These are phyloP conservation scores for Trametes cingulata DNA, from an alignment of 768 basidiomycete genomes.

Conservation along the genomic window DNA sequence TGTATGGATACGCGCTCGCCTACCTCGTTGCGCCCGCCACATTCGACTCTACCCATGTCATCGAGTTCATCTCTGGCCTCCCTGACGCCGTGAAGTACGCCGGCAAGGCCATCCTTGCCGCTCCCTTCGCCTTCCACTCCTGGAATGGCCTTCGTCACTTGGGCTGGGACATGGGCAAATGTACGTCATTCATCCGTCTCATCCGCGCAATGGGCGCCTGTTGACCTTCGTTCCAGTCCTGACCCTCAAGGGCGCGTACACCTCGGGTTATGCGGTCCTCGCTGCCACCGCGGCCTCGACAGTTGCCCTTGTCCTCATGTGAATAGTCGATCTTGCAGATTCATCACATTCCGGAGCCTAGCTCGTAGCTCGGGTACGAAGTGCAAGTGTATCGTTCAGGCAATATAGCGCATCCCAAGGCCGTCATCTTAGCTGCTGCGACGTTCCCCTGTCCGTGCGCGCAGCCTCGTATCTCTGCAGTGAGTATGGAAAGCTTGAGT, in stretches of 20 bases:
- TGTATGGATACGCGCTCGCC: conserved; percentile 85
- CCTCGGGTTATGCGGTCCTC: conserved; percentile 80
- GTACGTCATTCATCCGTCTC: conserved; percentile 51
- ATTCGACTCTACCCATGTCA: conserved; percentile 76
- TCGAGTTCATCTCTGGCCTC: conserved; percentile 68
- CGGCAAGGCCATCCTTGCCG: conserved; percentile 77
- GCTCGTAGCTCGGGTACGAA: background rate
- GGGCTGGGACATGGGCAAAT: conserved; percentile 84
- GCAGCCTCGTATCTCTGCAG: too few species aligned
- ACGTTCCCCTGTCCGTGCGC: too few species aligned
- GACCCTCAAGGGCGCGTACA: conserved; percentile 77
- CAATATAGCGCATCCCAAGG: too few species aligned
- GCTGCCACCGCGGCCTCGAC: conserved; percentile 78
- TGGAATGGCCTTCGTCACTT: conserved; percentile 91
- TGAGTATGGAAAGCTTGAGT: too few species aligned
- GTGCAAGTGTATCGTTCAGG: background rate
- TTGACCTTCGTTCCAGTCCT: conserved; percentile 52
- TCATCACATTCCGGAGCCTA: background rate
- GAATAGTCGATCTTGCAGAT: conserved; percentile 5
- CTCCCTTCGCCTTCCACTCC: conserved; percentile 89
- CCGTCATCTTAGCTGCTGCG: too few species aligned
- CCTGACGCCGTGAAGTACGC: conserved; percentile 77
- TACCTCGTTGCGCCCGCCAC: conserved; percentile 83
- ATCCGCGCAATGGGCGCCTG: background rate
- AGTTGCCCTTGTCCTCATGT: conserved; percentile 62